phyloP scores from a whole-genome alignment of 1,284 basidiomycete genomes.

The Jaminaea rosea region DNA sequence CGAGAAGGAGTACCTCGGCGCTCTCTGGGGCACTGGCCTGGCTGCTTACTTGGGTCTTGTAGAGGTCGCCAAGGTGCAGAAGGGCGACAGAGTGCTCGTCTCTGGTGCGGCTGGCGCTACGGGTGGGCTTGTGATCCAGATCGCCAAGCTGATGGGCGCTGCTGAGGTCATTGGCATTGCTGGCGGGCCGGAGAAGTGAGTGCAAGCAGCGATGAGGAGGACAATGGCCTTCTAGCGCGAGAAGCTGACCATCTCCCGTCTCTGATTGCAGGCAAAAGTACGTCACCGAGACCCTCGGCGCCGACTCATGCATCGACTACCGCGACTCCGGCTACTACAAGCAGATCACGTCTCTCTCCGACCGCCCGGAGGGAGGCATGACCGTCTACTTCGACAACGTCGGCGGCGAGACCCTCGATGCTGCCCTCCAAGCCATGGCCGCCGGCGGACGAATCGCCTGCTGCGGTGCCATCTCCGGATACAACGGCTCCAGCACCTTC shows the following conservation, averaged over 20 bases:
- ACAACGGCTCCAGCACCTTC: not conserved
- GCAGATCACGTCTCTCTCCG: not conserved
- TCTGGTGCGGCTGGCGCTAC: conserved; percentile 10
- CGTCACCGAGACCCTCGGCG: conserved; percentile 5
- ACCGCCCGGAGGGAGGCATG: conserved; percentile 6
- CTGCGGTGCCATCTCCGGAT: conserved; percentile 8
- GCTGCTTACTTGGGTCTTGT: conserved; percentile 7
- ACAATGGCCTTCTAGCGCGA: no score
- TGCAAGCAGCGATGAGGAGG: no score
- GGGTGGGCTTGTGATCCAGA: conserved; percentile 2
- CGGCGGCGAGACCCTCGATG: conserved; percentile 8
- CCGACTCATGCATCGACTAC: conserved; percentile 9
- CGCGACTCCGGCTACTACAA: not conserved
- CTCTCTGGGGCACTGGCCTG: conserved; percentile 1
- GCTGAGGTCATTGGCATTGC: not conserved
- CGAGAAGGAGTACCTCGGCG: conserved; percentile 1
- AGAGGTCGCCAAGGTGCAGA: conserved; percentile 2
- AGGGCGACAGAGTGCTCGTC: conserved; percentile 9
- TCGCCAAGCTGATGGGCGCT: not conserved
- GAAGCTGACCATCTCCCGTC: no score
- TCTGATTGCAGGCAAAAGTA: no score
- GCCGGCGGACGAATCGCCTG: conserved; percentile 5
- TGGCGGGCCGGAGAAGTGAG: not conserved
- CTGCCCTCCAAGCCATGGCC: conserved; percentile 8
- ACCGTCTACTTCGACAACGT: conserved; percentile 11